phyloP scores from a whole-genome alignment of 2,329 filamentous ascomycete species.

The Orbilia oligospora region DNA sequence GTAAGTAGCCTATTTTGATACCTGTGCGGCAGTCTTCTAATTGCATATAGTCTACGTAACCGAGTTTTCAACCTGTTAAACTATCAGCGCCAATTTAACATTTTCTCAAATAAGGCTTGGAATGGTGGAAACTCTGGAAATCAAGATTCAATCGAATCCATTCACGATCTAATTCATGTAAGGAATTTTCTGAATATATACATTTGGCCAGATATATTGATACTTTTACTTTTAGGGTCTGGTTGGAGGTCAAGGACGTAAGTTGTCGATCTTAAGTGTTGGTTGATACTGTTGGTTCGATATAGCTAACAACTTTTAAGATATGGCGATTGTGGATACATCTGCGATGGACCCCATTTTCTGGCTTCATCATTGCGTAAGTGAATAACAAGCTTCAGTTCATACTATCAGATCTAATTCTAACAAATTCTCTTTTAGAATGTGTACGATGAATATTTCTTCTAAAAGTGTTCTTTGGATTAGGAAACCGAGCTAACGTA shows the following conservation, averaged over 20 bases:
- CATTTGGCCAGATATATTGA: constrained; percentile 3
- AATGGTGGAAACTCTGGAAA: constrained; percentile 49
- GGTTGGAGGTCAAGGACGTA: constrained; percentile 51
- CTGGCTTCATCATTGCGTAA: constrained; percentile 51
- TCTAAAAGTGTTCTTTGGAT: neutral
- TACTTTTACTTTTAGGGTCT: constrained; percentile 28
- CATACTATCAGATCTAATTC: neutral
- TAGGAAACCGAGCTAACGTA: neutral
- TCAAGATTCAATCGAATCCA: constrained; percentile 55
- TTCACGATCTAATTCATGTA: constrained; percentile 55
- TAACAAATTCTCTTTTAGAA: constrained; percentile 41
- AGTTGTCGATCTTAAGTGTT: neutral
- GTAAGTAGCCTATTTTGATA: neutral
- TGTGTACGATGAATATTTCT: constrained; percentile 36
- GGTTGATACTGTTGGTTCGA: neutral
- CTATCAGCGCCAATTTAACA: constrained; percentile 41
- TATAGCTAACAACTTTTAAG: constrained; percentile 30
- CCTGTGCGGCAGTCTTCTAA: neutral
- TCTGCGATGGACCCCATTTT: constrained; percentile 45
- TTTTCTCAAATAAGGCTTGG: constrained; percentile 60
- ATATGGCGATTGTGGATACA: constrained; percentile 54
- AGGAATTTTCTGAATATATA: neutral
- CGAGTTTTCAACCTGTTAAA: constrained; percentile 56
- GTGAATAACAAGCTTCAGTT: neutral
- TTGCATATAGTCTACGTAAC: constrained; percentile 38